phyloP scores from a whole-genome alignment of 1,284 basidiomycete species.

The Ustilago esculenta region DNA sequence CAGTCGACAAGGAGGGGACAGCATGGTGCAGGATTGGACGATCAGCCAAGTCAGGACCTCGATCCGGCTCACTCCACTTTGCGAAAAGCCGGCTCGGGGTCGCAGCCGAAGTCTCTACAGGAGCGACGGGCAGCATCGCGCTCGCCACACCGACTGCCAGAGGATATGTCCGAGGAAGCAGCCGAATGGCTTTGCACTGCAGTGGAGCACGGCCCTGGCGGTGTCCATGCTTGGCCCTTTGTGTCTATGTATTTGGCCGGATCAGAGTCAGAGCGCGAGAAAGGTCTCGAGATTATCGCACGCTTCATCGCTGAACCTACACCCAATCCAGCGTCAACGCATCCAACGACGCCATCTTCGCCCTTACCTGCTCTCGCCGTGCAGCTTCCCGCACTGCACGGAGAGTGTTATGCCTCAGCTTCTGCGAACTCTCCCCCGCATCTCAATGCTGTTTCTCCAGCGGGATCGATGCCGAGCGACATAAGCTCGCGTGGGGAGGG shows the following conservation, averaged over 20 bases:
- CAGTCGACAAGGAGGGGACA: constrained; percentile 4
- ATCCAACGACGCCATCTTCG: constrained; percentile 15
- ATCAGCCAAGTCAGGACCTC: constrained; percentile 33
- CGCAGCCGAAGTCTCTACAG: constrained; percentile 18
- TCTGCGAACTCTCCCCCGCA: constrained; percentile 38
- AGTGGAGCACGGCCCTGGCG: constrained; percentile 59
- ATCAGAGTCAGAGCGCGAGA: constrained; percentile 56
- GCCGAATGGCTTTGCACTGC: constrained; percentile 49
- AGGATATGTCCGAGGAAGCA: constrained; percentile 2
- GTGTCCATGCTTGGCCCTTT: constrained; percentile 66
- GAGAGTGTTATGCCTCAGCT: constrained; percentile 1
- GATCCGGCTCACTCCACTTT: constrained; percentile 9
- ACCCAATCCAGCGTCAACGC: constrained; percentile 22
- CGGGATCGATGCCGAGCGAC: constrained; percentile 56
- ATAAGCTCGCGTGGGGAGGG: constrained; percentile 35
- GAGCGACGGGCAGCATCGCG: constrained; percentile 34
- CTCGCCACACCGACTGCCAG: constrained; percentile 16
- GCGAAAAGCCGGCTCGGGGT: too few relatives aligned
- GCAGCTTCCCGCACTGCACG: constrained; percentile 7
- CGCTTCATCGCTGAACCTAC: constrained; percentile 45
- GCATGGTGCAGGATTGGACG: constrained; percentile 1
- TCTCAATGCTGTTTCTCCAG: constrained; percentile 43
- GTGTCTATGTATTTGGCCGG: constrained; percentile 64
- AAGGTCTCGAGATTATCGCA: constrained; percentile 60
- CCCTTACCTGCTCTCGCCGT: constrained; percentile 14